Percentiles rank a stretch among this genome's conserved stretches.
These are phyloP conservation scores for Cephaloascus fragrans DNA, from an alignment of 805 yeast species.

Conservation along the genomic window DNA sequence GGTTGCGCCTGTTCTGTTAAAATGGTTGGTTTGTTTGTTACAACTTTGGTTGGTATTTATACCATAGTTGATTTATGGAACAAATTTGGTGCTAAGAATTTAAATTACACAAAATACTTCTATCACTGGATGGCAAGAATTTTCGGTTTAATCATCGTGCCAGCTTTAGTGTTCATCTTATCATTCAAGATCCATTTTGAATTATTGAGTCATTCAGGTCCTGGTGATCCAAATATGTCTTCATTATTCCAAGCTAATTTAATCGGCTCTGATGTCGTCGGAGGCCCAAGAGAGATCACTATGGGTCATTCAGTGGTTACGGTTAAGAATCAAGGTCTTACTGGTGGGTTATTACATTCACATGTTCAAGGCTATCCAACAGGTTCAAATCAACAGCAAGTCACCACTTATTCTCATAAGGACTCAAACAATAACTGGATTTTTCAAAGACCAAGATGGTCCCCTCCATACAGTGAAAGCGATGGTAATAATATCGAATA, in stretches of 20 bases:
- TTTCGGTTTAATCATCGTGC: slow-evolving; percentile 53
- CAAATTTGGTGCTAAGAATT: slow-evolving; percentile 58
- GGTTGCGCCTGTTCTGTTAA: slow-evolving; percentile 92
- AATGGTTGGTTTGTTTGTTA: slow-evolving; percentile 93
- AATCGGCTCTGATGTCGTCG: slow-evolving; percentile 51
- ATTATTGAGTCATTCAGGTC: slow-evolving; percentile 61
- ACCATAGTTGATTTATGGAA: slow-evolving; percentile 84
- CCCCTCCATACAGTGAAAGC: slow-evolving; percentile 14
- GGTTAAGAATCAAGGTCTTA: slow-evolving; percentile 30
- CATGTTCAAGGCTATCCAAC: slow-evolving; percentile 36
- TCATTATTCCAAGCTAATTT: slow-evolving; percentile 76
- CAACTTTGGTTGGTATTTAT: slow-evolving; percentile 80
- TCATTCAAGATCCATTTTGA: slow-evolving; percentile 72
- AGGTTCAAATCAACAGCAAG: slow-evolving; percentile 38
- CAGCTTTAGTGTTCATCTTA: slow-evolving; percentile 50
- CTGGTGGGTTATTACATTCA: slow-evolving; percentile 36
- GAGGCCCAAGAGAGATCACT: slow-evolving; percentile 60
- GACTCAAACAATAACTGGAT: slow-evolving; percentile 34
- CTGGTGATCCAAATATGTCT: slow-evolving; percentile 77
- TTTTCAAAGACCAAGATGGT: slow-evolving; percentile 38
- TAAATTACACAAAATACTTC: slow-evolving; percentile 39
- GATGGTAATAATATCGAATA: slow-evolving; percentile 20
- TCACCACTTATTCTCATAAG: slow-evolving; percentile 35
- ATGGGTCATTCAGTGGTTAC: slow-evolving; percentile 37
- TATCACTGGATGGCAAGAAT: slow-evolving; percentile 63